Evolutionary conservation across 2,329 filamentous ascomycete genomes (phyloP).

Genomic region (Pseudogymnoascus sp.): DNA sequence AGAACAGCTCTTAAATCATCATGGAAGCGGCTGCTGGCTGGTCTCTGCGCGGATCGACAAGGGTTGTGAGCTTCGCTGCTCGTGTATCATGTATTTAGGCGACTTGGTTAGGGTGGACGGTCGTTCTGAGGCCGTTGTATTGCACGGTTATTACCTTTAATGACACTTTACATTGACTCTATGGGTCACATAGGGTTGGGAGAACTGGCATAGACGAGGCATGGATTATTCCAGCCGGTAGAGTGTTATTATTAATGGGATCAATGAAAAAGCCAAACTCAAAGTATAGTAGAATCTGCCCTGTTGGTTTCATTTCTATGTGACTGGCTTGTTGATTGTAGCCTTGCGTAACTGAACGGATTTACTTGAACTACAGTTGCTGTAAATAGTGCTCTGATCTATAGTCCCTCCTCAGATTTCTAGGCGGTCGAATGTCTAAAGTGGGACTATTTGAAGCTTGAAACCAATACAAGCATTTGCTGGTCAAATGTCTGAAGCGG

Average conservation of each 20-base stretch:
- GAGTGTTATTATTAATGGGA: constrained; percentile 5
- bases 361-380: not conserved
- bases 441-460: too few relatives aligned
- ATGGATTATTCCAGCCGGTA: not conserved
- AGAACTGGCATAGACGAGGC: constrained; percentile 1
- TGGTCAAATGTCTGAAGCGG: too few relatives aligned
- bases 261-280: not conserved
- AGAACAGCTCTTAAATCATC: constrained; percentile 40
- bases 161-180: not conserved
- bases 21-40: not conserved
- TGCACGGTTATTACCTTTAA: not conserved
- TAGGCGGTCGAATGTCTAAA: too few relatives aligned
- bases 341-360: not conserved
- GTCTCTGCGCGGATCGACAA: not conserved
- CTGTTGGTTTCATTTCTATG: too few relatives aligned
- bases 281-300: not conserved
- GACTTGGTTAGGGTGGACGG: not conserved
- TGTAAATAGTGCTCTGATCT: not conserved
- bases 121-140: not conserved
- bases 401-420: not conserved
- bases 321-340: not conserved
- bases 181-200: not conserved
- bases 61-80: not conserved
- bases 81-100: not conserved
- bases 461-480: too few relatives aligned